These are phyloP conservation scores for Amanita thiersii DNA, from an alignment of 768 basidiomycete genomes.

Conservation along the genomic window DNA sequence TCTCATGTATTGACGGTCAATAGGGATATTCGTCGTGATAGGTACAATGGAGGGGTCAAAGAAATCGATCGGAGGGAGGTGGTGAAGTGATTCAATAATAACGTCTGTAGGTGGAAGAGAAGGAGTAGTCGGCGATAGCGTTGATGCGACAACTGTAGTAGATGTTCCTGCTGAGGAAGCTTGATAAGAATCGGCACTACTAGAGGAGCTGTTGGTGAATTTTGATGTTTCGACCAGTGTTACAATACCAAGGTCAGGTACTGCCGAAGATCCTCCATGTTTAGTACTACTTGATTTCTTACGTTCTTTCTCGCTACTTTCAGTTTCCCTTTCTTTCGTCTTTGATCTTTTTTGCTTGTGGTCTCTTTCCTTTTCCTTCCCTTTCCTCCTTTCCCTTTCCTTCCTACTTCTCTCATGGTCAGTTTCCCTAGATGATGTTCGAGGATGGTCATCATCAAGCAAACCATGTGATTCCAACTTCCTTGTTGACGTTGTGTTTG, in stretches of 20 bases:
- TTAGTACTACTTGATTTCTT: conserved; percentile 11
- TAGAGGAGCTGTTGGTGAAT: conserved; percentile 1
- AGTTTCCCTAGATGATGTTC: too few species aligned
- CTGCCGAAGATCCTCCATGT: not conserved
- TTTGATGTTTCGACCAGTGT: not conserved
- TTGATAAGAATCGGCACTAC: conserved; percentile 1
- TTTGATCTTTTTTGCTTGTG: conserved; percentile 13
- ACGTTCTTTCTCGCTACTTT: conserved; percentile 18
- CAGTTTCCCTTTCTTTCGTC: conserved; percentile 19
- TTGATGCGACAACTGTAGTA: conserved; percentile 1
- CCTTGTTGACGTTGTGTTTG: conserved; percentile 65
- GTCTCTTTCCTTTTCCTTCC: conserved; percentile 14
- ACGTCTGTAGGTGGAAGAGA: not conserved
- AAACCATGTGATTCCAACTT: conserved; percentile 63
- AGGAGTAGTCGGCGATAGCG: conserved; percentile 2
- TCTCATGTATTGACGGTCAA: not conserved
- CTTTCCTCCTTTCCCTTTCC: conserved; percentile 15
- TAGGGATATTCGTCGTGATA: not conserved
- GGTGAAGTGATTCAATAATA: not conserved
- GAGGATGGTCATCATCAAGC: conserved; percentile 33
- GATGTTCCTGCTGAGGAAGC: not conserved
- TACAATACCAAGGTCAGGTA: not conserved
- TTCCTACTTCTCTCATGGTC: conserved; percentile 22
- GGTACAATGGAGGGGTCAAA: conserved; percentile 16
- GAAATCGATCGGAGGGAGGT: not conserved